Base-by-base conservation (phyloP, 306 rosid genomes). In the Abrus pulchellus region DNA sequence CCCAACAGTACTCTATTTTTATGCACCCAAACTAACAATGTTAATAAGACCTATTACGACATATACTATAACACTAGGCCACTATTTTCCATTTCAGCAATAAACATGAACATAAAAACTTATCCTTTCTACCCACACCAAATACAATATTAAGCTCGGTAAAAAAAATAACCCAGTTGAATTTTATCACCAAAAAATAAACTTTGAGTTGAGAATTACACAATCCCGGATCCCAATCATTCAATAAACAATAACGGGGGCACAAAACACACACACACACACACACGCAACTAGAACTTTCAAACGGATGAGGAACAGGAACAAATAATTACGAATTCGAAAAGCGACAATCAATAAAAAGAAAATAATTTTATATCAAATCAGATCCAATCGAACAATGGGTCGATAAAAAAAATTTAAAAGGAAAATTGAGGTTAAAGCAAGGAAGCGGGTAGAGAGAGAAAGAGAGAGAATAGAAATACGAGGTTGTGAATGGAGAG, bases 401-500 rank as follows among this genome's bases (percentile, higher is more conserved):
- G 73, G 40, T 43, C 55, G 41, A 41, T 11, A 10, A 49, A 45
- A 9, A 12, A 44, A 56, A 38, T 33, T 30, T 32, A 62, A 7
- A 5, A 1, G 2, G 41, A 49, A 77, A 20, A 53, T 13, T 29
- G 72, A 57, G 30, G 57, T 5, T 0, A 70, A 41, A 49, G 65
- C 12, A 65, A 44, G 53, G 40, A 69, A 34, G 52, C 28, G 5
- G 38, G 33, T 7, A 56, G 5, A 45, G 72, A 64, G 59, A 57
- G 34, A 65, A 50, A 62, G 60, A 52, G 54, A 61, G 76, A 63
- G 14, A 54, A 48, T 6, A 61, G 73, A 62, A 6, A 36, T 85
- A 94, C 98, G 90, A 86, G 83, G 70, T 77, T 87, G 41, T 83
- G 88, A 74, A 86, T 69, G 34, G 90, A 88, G 83, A 89, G 84